A percentile compares a stretch with the other conserved stretches of the same genome.
phyloP scores from a whole-genome alignment of 2,329 filamentous ascomycete species.

The Ophidiomyces ophidiicola region DNA sequence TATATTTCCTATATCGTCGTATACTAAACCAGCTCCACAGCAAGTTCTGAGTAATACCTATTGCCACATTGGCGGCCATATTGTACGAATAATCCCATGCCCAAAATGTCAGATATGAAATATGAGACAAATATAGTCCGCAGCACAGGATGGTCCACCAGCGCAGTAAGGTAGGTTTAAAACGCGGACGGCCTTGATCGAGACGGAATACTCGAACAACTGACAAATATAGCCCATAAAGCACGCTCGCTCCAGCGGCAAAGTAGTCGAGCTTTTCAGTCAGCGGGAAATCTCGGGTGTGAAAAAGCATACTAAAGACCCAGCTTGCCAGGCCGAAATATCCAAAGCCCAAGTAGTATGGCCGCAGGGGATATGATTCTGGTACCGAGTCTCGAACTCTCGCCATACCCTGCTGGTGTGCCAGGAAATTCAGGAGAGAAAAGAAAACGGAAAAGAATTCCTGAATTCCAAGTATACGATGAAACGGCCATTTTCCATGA shows the following conservation, averaged over 20 bases:
- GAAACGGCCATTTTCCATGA: constrained; percentile 98
- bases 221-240: constrained; percentile 84
- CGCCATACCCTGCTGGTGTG: constrained; percentile 65
- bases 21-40: constrained; percentile 82
- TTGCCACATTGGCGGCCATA: constrained; percentile 83
- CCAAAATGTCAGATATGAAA: constrained; percentile 73
- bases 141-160: constrained; percentile 66
- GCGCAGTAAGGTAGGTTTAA: constrained; percentile 46
- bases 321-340: constrained; percentile 73
- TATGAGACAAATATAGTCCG: constrained; percentile 59
- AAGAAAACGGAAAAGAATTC: constrained; percentile 91
- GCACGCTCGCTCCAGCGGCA: constrained; percentile 73
- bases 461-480: constrained; percentile 80
- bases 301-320: constrained; percentile 83
- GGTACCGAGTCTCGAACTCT: constrained; percentile 61
- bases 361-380: constrained; percentile 57
- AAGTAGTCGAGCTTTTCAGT: constrained; percentile 98
- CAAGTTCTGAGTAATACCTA: constrained; percentile 66
- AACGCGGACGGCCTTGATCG: constrained; percentile 45
- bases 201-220: constrained; percentile 72
- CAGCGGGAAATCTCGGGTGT: constrained; percentile 69
- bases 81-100: constrained; percentile 96
- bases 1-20: constrained; percentile 56
- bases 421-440: constrained; percentile 79
- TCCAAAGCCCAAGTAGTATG: constrained; percentile 69